These are phyloP conservation scores for Sporothrix brasiliensis DNA, from an alignment of 2,329 filamentous ascomycete species.

Conservation along the genomic window DNA sequence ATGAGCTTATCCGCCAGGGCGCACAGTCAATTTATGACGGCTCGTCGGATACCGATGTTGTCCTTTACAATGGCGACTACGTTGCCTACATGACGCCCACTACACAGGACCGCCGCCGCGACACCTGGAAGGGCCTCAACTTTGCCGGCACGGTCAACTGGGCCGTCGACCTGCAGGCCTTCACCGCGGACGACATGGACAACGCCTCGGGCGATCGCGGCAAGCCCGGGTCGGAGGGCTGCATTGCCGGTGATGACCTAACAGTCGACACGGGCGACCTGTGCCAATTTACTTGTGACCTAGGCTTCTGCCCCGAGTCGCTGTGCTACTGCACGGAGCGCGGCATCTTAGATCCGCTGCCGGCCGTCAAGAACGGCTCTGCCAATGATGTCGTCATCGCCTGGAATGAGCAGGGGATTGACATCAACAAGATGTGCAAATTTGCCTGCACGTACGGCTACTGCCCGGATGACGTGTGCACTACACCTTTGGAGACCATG, in stretches of 20 bases:
- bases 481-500: conserved; percentile 16
- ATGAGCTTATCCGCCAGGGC: conserved; percentile 38
- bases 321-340: conserved; percentile 35
- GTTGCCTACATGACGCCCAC: conserved; percentile 25
- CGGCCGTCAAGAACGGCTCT: conserved; percentile 32
- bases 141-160: conserved; percentile 31
- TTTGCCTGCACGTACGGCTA: conserved; percentile 37
- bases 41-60: conserved; percentile 9
- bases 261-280: conserved; percentile 28
- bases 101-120: conserved; percentile 12
- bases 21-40: background rate
- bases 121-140: background rate
- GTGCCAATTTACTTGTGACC: conserved; percentile 34
- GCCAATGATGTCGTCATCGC: conserved; percentile 32
- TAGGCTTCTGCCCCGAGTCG: conserved; percentile 34
- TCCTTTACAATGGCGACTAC: conserved; percentile 28
- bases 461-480: conserved; percentile 35
- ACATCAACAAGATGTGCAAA: conserved; percentile 35
- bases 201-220: conserved; percentile 3
- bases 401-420: conserved; percentile 35
- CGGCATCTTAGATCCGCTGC: conserved; percentile 35
- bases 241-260: conserved; percentile 19
- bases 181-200: conserved; percentile 14
- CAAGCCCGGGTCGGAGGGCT: background rate
- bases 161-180: conserved; percentile 30